Evolutionary conservation across 768 basidiomycete genomes (phyloP), one percentile per base, ranked within the genome.

Genomic region (Amanita thiersii): DNA sequence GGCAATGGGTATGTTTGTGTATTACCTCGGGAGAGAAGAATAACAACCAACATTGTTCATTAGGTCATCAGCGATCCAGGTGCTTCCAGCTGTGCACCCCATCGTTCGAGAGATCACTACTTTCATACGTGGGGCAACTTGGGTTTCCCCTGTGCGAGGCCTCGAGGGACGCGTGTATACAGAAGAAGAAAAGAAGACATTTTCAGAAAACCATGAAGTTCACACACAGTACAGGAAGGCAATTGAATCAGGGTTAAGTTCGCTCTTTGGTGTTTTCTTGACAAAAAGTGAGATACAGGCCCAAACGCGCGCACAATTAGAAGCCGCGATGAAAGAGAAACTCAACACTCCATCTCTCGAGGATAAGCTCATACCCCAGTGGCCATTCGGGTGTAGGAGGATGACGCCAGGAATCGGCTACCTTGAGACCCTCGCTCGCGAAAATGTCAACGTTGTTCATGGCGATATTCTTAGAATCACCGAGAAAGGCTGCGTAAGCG

Each of bases 1-100:
- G 79, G 79, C 29, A 79, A 79, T 51, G 79, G 77, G 3, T 78
- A 72, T 47, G 64, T 66, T 18, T 40, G 51, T 4, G 66, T 66
- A 1, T 49, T 66, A 10, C 25, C 56, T 1, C 48, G 56, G 14
- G 68, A 57, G 49, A 52, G 57, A 35, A 63, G 66, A 1, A 41
- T 41, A n/a, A n/a, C n/a, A n/a, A n/a, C n/a, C 14, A n/a, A 10
- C 12, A 7, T n/a, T 41, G 6, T 14, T 45, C 17, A 17, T 3
- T 23, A 63, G 63, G 15, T 60, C 63, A 23, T 61, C 61, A 1
- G 62, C 42, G 1, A 59, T 64, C 21, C 62, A 64, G 39, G 53
- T 61, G 7, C 54, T 64, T 3, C 58, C 61, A 10, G 58, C 62
- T 0, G 59, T 65, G 20, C 53, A 56, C 32, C 53, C 58, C 12